Base-by-base conservation (phyloP, 345 rosid species). In the Balakata baccata region DNA sequence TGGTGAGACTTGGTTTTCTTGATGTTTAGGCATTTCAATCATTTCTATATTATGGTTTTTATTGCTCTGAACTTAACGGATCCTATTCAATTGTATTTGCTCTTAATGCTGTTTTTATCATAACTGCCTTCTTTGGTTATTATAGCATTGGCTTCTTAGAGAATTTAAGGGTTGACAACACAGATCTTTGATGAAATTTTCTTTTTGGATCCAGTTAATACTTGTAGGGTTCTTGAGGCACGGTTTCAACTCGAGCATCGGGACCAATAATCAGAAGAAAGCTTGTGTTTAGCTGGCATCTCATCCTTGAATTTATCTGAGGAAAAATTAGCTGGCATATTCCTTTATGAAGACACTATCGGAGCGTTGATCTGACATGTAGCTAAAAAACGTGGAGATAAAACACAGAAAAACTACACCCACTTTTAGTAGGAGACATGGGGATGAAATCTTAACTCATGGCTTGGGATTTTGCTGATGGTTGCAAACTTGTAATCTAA, bases 391-490 rank as follows among this genome's bases (percentile, higher is more conserved):
- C 11, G 45, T 13, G 72, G 72, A 43, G 49, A 29, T n/a, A 51
- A 51, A 20, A 10, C 54, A n/a, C 52, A 65, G 16, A 25, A 47
- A 22, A 62, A 47, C 14, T 64, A 1, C 18, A 3, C 52, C 50
- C 50, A 14, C 39, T 37, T 45, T 4, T 14, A 7, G 49, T 56
- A 10, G 39, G 51, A 41, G 38, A 1, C 25, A 45, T 3, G 63
- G 61, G 46, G 63, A 65, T 39, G 64, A 56, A 73, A 54, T 39
- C 39, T 47, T 47, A 23, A 57, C 46, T 58, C 25, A 41, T 25
- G 3, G 49, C 72, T 12, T n/a, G 62, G 58, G 38, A 52, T 38
- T 52, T 59, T 59, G 50, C 43, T 64, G 62, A 64, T 77, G 73
- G 3, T 71, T 70, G 77, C 49, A 0, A 45, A 17, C 9, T 64